Base-by-base conservation (phyloP, 306 rosid species). In the Citrullus colocynthis region DNA sequence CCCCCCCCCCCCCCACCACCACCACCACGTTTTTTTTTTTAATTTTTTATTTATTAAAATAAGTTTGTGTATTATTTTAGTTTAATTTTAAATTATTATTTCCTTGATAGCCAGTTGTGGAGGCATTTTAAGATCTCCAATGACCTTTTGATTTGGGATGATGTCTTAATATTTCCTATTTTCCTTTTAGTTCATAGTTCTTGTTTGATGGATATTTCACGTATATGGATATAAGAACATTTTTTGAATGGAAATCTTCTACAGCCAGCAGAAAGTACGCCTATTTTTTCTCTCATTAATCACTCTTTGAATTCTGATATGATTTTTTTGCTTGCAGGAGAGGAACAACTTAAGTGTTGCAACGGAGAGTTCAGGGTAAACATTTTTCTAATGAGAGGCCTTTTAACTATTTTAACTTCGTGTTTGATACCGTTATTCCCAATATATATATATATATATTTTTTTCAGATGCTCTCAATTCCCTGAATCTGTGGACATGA, bases 311-410 rank as follows among this genome's bases (percentile, higher is more conserved):
- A 62, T 79, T 74, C 78, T 65, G 4, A 24, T 80, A 76, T 64
- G 56, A 76, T 81, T 70, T 54, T 8, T 67, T 73, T 67, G 20
- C 80, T 81, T 82, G 72, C 92, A 88, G 93, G 91, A 83, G 82
- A 85, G 37, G 62, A 79, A 84, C 88, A 87, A 83, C 82, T 71
- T 77, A 76, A 77, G 80, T 39, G 55, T 71, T 67, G 86, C 87
- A 79, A 85, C 78, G 85, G 86, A 86, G 84, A 84, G 81, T 84
- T 86, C 91, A 77, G 84, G 80, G 97, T 90, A 92, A 82, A 45
- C 74, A 60, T 81, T 79, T 75, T 70, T 55, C 78, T 79, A 28
- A 32, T 64, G 54, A 75, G 41, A 55, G 45, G 65, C 81, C 21
- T 78, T 76, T 61, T 55, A 60, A 42, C 59, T 64, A 63, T 52